Evolutionary conservation across 352 stramenopile species (phyloP), one percentile per base, ranked within the genome.

Genomic region (Elongisporangium senticosum): DNA sequence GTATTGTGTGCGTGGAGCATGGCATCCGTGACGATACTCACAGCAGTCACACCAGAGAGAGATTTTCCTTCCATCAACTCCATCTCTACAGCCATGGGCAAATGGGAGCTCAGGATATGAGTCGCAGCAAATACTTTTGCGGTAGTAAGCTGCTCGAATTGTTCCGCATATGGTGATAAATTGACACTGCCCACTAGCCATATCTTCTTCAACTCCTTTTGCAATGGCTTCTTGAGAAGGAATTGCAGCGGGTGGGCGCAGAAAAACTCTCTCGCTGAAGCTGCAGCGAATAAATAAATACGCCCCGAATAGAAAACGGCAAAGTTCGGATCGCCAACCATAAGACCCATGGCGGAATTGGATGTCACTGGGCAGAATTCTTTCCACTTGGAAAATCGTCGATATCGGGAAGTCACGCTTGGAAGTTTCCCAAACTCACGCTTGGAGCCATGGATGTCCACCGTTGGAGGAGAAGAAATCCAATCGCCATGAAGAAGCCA

Each of bases 401-500:
- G 63, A 26, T 40, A 49, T 11, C 55, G 47, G 37, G 47, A 33
- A 1, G n/a, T 19, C 2, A 17, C 10, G 6, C 49, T 55, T 53
- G 66, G 65, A 49, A 86, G 26, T 40, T 51, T 48, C 39, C 49
- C 8, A 40, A 64, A 55, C 13, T 15, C 33, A 17, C 33, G 33
- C 11, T 43, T 43, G 11, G 33, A 17, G 33, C 2, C 33, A 17
- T 43, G 33, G 33, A 43, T 43, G 13, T 17, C 13, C 33, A 43
- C 11, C 33, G 11, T 17, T 4, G 33, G 33, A 43, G 33, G 10
- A 43, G 33, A 15, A 43, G 33, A 43, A 11, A 58, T 63, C 80
- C 78, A 90, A 48, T 89, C 71, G 52, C 75, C 71, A 51, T 85
- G 75, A 3, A 92, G 57, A 8, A 92, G 58, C 75, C 79, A 92